Conservation (phyloP, 2,329 filamentous ascomycete species). For the Pleoardoris graminearum region DNA sequence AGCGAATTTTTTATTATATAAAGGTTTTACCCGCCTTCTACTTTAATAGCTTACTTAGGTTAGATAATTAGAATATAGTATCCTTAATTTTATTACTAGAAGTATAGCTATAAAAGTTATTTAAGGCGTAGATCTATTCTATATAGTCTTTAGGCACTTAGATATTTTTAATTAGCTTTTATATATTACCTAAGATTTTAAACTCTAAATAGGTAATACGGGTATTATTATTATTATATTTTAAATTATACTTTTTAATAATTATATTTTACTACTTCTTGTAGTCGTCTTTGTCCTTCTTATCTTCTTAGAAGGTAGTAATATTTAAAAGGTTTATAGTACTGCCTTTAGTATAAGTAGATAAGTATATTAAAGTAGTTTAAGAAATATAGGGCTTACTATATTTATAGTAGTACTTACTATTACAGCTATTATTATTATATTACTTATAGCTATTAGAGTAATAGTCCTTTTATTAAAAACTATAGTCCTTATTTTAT, state of each 20-base stretch:
- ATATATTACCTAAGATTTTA: not conserved
- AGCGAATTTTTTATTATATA: not conserved
- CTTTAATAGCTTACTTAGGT: not conserved
- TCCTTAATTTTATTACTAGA: not conserved
- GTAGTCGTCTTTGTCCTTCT: not conserved
- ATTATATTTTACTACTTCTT: not conserved
- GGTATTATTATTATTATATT: not conserved
- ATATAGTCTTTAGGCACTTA: not conserved
- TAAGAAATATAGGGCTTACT: no score
- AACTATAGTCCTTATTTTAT: no score
- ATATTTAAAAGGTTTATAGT: no score
- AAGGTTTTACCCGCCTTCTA: not conserved
- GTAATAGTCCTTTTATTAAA: no score
- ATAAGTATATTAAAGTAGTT: no score
- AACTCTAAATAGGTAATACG: not conserved
- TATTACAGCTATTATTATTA: no score
- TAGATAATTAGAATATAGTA: not conserved
- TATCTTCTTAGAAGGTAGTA: not conserved
- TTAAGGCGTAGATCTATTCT: not conserved
- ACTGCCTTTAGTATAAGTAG: no score
- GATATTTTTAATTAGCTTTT: not conserved
- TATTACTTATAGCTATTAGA: no score
- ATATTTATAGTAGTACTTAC: no score
- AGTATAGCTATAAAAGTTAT: not conserved
- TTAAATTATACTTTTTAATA: not conserved